Evolutionary conservation across 768 basidiomycete genomes (phyloP), one percentile per base, ranked within the genome.

Genomic region (Lactifluus hygrophoroides): DNA sequence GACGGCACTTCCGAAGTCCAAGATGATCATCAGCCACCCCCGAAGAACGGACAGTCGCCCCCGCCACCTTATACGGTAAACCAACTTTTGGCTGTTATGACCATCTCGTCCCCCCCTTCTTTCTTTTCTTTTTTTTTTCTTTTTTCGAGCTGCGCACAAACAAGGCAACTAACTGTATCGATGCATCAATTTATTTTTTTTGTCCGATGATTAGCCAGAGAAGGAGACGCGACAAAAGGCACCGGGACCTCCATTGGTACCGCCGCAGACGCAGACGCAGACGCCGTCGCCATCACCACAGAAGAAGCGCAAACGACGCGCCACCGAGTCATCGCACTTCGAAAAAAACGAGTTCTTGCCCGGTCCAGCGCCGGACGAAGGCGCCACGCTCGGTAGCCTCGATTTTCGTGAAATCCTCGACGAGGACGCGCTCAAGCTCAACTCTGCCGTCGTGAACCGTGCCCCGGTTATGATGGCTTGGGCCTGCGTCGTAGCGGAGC

Each of bases 401-500:
- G 83, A 86, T 46, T 93, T 92, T 62, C 76, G 80, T 34, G 89
- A 93, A 65, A 70, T 87, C 16, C 64, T 85, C 51, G 84, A 89
- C 62, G 89, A 90, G 68, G 75, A 83, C 70, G 87, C 76, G 8
- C 75, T 96, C 43, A 74, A 70, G 60, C 71, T 70, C 19, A 86
- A 90, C 63, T 77, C 74, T 8, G 77, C 82, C 19, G 77, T 91
- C 19, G 79, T 90, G 45, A 98, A 98, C 70, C 84, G 95, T 23
- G 94, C 95, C 1, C 95, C 95, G 0, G 77, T 97, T 45, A 90
- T 97, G 89, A 93, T 86, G 55, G 92, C 88, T 2, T 98, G 95
- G 95, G 84, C 91, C 2, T 88, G 80, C 51, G 72, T 91, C 34
- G 90, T 97, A 27, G 88, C 90, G 3, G 90, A 92, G 65, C 78